Base-by-base conservation (phyloP, 139 green algal genomes). In the Tetradesmus obliquus region DNA sequence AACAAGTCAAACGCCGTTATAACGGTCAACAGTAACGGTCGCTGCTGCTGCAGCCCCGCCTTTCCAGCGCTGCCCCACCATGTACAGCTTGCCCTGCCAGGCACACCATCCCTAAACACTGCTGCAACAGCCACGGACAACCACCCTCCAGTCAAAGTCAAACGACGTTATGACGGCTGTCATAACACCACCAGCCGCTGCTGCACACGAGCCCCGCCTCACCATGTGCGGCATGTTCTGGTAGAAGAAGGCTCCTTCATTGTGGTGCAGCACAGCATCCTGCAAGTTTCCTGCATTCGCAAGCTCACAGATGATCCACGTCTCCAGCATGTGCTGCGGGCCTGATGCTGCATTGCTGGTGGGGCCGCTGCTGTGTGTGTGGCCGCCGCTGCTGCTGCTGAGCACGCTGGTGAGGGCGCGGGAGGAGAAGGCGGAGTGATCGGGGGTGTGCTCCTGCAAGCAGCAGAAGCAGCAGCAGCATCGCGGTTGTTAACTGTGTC, bases 211-310 rank as follows among this genome's bases (percentile, higher is more conserved):
- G 71, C 13, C 12, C 17, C 71, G 13, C 15, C 87, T 85, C 72
- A 91, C 87, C 87, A 91, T 85, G 9, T 85, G 72, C 2, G 87
- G 87, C 71, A 85, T 57, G n/a, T 66, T 55, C 3, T 58, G 6
- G 7, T 58, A 32, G 57, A 91, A 91, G 71, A 91, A 91, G 2
- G 53, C 71, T 17, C 87, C 55, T 20, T 22, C 20, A 24, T 55
- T 85, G 12, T 55, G 72, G 69, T 72, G 54, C 87, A 91, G 55
- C 5, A 85, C 72, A 9, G 87, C 87, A 85, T 91, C 87, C 87
- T 86, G 86, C 71, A 94, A 22, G 20, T 88, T 94, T 82, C 92
- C 92, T 24, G 79, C 86, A 69, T 93, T 87, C 72, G 88, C 92
- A 58, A 85, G 91, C 86, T 91, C 76, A 57, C 66, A 81, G 58